Evolutionary conservation across 371 early-diverging fungal genomes (phyloP).

Genomic region (Mortierella sp.): DNA sequence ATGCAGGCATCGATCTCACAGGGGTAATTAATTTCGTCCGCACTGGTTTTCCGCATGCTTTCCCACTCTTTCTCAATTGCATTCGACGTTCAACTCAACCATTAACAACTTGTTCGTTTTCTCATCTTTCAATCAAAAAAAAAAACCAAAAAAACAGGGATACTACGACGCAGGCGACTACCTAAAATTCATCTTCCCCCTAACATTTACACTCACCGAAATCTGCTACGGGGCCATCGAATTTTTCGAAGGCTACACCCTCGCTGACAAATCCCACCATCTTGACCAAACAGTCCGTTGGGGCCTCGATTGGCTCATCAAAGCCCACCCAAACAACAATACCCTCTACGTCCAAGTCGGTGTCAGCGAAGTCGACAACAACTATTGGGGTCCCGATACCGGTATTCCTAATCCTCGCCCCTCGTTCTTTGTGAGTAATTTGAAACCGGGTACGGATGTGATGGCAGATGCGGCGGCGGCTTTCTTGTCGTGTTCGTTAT

Average conservation of each 20-base stretch:
- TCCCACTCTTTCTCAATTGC: neutral
- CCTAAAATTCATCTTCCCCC: constrained; percentile 70
- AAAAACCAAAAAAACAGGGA: constrained; percentile 9
- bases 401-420: constrained; percentile 70
- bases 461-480: constrained; percentile 69
- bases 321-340: constrained; percentile 64
- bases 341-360: constrained; percentile 61
- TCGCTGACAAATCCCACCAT: constrained; percentile 61
- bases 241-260: constrained; percentile 67
- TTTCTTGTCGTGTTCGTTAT: constrained; percentile 66
- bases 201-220: constrained; percentile 63
- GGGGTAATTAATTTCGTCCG: constrained; percentile 29
- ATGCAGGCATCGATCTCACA: constrained; percentile 60
- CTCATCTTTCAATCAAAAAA: neutral
- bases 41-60: neutral
- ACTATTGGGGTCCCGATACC: constrained; percentile 54
- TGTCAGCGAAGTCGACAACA: constrained; percentile 37
- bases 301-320: constrained; percentile 74
- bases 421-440: constrained; percentile 61
- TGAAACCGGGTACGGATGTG: constrained; percentile 66
- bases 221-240: constrained; percentile 69
- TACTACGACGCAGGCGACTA: constrained; percentile 63
- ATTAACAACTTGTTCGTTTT: neutral
- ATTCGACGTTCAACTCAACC: neutral
- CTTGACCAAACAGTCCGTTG: constrained; percentile 67